A percentile compares a stretch with the other conserved stretches of the same genome.
Conservation (phyloP, 1,139 yeast species). For the Suhomyces choctaworum region DNA sequence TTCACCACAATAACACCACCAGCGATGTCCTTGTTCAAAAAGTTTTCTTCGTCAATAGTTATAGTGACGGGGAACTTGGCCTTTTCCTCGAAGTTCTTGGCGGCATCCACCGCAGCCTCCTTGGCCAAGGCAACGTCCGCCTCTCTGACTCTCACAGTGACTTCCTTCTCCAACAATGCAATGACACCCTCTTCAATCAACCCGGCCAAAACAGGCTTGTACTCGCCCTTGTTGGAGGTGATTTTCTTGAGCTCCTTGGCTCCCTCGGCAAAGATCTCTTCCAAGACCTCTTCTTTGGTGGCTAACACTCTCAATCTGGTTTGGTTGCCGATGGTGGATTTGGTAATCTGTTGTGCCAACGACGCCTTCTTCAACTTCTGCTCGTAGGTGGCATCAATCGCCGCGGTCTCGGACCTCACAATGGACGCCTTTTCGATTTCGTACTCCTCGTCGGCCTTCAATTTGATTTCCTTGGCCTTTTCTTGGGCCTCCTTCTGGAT, state of each 20-base stretch:
- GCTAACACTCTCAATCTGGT: conserved; percentile 87
- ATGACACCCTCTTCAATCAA: conserved; percentile 82
- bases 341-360: conserved; percentile 91
- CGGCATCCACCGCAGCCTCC: conserved; percentile 62
- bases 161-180: conserved; percentile 70
- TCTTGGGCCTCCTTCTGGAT: conserved; percentile 99
- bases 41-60: conserved; percentile 59
- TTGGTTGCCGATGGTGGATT: conserved; percentile 93
- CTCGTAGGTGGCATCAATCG: conserved; percentile 79
- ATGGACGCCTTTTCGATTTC: conserved; percentile 95
- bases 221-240: conserved; percentile 49
- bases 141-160: conserved; percentile 67
- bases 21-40: conserved; percentile 61
- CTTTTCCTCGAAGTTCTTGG: conserved; percentile 60
- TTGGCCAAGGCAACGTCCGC: conserved; percentile 65
- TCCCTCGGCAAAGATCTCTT: conserved; percentile 72
- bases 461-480: conserved; percentile 92
- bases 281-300: conserved; percentile 81
- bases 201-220: conserved; percentile 69
- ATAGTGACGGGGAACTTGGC: conserved; percentile 52
- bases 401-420: conserved; percentile 88
- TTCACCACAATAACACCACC: conserved; percentile 85
- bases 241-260: conserved; percentile 59
- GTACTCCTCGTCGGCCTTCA: conserved; percentile 97
- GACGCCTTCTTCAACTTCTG: conserved; percentile 87